These are phyloP conservation scores for Psophocarpus tetragonolobus DNA, from an alignment of 306 rosid genomes.

Conservation along the genomic window DNA sequence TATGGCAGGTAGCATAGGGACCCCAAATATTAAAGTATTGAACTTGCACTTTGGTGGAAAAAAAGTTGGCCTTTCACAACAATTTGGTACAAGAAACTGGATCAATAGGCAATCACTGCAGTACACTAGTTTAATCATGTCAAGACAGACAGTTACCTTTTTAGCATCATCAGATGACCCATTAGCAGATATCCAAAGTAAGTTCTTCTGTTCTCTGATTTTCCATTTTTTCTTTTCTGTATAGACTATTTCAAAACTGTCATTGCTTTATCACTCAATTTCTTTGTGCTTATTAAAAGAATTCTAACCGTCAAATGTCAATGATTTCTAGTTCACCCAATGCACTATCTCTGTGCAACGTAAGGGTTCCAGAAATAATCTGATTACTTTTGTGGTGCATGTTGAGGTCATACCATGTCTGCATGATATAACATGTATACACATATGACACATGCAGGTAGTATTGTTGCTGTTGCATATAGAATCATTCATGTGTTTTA, in stretches of 20 bases:
- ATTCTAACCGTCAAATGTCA: neutral
- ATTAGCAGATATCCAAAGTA: constrained; percentile 50
- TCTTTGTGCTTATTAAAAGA: neutral
- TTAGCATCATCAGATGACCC: constrained; percentile 30
- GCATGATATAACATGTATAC: neutral
- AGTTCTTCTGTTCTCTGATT: constrained; percentile 25
- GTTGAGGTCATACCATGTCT: neutral
- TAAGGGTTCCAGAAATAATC: neutral
- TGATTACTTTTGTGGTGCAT: neutral
- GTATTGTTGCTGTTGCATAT: neutral
- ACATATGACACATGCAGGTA: neutral
- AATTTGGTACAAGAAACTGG: constrained; percentile 55
- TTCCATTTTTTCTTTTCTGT: constrained; percentile 1
- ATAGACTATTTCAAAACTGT: neutral
- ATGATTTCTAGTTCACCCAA: neutral
- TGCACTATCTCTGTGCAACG: neutral
- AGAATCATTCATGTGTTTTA: neutral
- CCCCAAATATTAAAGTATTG: constrained; percentile 47
- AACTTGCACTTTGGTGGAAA: constrained; percentile 46
- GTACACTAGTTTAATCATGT: constrained; percentile 47
- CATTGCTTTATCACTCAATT: neutral
- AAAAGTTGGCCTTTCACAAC: constrained; percentile 43
- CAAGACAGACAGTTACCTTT: constrained; percentile 40
- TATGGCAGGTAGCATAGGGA: constrained; percentile 68
- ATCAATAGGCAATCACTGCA: constrained; percentile 46